Evolutionary conservation across 2,329 filamentous ascomycete species (phyloP).

Genomic region (Cadophora malorum): DNA sequence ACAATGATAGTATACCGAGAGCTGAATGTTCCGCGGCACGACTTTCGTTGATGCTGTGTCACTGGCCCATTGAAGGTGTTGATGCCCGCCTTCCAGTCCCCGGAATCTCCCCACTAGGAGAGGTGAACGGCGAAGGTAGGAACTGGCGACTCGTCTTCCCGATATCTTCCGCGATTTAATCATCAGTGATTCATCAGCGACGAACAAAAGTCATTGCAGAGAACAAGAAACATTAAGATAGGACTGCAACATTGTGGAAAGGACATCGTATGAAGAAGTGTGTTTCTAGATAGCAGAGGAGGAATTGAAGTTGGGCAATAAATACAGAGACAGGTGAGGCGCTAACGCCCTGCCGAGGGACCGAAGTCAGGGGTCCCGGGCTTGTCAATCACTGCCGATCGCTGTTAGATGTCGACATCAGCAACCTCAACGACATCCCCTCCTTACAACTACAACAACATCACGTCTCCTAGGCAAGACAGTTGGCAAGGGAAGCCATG

Average conservation of each 20-base stretch:
- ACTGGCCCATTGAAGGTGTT: conserved; percentile 2
- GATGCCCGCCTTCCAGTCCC: neutral
- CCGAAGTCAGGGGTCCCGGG: neutral
- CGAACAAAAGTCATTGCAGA: no score
- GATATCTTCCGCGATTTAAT: neutral
- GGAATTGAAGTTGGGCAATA: neutral
- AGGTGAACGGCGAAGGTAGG: neutral
- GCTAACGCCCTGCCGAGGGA: neutral
- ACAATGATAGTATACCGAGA: neutral
- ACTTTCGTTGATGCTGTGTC: neutral
- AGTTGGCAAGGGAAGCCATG: neutral
- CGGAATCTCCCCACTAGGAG: neutral
- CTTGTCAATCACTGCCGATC: neutral
- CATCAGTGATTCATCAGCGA: no score
- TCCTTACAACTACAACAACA: neutral
- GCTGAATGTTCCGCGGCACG: neutral
- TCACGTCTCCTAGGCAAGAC: neutral
- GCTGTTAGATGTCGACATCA: neutral
- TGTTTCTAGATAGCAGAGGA: neutral
- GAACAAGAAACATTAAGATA: neutral
- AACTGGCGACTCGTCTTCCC: neutral
- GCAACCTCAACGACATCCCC: neutral
- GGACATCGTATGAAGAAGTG: neutral
- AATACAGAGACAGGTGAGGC: neutral
- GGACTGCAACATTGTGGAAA: neutral